Evolutionary conservation across 2,329 filamentous ascomycete species (phyloP), one percentile per base, ranked within the genome.

Genomic region (Fusarium illudens): DNA sequence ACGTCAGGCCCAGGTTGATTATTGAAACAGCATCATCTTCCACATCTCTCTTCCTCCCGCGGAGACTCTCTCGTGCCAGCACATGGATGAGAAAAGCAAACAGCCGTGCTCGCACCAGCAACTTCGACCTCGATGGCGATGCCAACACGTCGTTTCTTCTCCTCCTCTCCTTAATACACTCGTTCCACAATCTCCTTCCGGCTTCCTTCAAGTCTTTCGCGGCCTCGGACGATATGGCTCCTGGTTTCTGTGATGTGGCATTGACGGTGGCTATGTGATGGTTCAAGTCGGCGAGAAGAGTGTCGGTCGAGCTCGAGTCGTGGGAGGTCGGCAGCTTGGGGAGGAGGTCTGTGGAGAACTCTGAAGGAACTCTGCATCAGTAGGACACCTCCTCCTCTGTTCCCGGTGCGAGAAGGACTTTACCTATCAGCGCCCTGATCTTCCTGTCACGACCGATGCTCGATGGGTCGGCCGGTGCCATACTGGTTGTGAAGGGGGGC

Each of bases 41-140:
- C 17, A 55, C 71, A 19, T 73, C 71, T 46, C 71, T 71, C 20
- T 62, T 72, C 46, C 64, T 70, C 55, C 67, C 60, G 15, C 53
- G 70, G 42, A 74, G 62, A 62, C 59, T 78, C 73, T 70, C 85
- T 80, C 60, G 86, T 4, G 70, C 86, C 42, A 86, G 80, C 42
- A 90, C 87, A 13, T 97, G 80, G 58, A 95, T 77, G 13, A 90
- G 79, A 72, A 92, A 93, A 0, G 92, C 86, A 70, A 94, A 81
- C 2, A 85, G 76, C 39, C 85, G 81, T 12, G 78, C 77, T 13
- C 80, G 74, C 7, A 80, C 66, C 3, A 85, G 68, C 27, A 83
- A 69, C 58, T 49, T 79, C 39, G 52, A 37, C 22, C 57, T 67
- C 1, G 71, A 68, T 60, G 70, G 61, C 0, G 74, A 67, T 4